Conservation (phyloP, 2,329 filamentous ascomycete genomes). For the Furcasterigmium furcatum region DNA sequence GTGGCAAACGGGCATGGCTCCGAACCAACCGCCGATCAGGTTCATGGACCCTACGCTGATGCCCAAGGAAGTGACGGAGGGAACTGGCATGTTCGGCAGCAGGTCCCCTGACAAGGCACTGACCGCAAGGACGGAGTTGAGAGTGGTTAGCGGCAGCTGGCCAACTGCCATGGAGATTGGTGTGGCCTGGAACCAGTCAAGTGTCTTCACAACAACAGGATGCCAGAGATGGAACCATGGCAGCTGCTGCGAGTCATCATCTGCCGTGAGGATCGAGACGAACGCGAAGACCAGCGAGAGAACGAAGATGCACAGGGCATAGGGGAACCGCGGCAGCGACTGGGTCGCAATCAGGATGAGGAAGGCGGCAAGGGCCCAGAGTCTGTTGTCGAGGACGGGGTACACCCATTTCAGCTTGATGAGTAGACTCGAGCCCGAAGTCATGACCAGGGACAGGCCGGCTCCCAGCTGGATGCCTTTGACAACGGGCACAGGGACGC, state of each 20-base stretch:
- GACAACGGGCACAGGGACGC: slow-evolving; percentile 81
- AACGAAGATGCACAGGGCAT: slow-evolving; percentile 70
- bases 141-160: slow-evolving; percentile 84
- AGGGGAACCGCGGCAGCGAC: slow-evolving; percentile 65
- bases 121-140: slow-evolving; percentile 91
- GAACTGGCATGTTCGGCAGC: slow-evolving; percentile 63
- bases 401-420: slow-evolving; percentile 64
- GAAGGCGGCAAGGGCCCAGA: slow-evolving; percentile 76
- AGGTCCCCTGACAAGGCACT: slow-evolving; percentile 76
- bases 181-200: slow-evolving; percentile 32
- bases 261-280: slow-evolving; percentile 26
- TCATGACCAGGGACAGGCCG: slow-evolving; percentile 77
- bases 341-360: slow-evolving; percentile 67
- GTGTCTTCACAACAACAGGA: slow-evolving; percentile 47
- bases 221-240: slow-evolving; percentile 58
- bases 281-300: slow-evolving; percentile 65
- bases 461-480: slow-evolving; percentile 95
- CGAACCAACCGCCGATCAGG: slow-evolving; percentile 82
- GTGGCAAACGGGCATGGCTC: slow-evolving; percentile 93
- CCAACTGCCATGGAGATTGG: slow-evolving; percentile 64
- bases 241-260: slow-evolving; percentile 25
- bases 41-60: slow-evolving; percentile 84
- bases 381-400: slow-evolving; percentile 71
- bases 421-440: slow-evolving; percentile 68
- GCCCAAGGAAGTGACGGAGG: slow-evolving; percentile 73